Conservation (phyloP, 345 rosid genomes). For the Brassica rapa region DNA sequence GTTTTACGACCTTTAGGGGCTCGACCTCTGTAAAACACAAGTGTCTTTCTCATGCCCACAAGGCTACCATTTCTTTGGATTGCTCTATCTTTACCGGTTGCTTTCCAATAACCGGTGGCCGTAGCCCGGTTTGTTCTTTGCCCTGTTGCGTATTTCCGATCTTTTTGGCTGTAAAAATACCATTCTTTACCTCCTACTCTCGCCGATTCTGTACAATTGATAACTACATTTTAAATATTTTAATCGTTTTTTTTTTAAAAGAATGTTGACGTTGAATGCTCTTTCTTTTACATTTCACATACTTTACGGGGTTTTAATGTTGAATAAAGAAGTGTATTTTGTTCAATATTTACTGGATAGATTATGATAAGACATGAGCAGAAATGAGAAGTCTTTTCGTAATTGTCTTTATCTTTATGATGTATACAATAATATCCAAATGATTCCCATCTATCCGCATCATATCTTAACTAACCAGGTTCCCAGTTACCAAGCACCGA, state of each 20-base stretch:
- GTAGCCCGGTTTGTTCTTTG: constrained; percentile 61
- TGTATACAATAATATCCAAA: constrained; percentile 25
- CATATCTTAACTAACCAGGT: constrained; percentile 29
- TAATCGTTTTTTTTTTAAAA: background rate
- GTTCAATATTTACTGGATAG: background rate
- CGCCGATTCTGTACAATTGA: constrained; percentile 32
- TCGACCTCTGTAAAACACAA: constrained; percentile 53
- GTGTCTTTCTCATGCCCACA: constrained; percentile 53
- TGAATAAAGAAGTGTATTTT: background rate
- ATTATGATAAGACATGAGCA: background rate
- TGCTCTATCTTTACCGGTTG: constrained; percentile 57
- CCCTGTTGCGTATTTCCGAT: constrained; percentile 55
- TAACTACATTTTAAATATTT: background rate
- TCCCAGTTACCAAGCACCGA: constrained; percentile 25
- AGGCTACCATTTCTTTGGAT: constrained; percentile 30
- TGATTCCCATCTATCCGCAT: constrained; percentile 6
- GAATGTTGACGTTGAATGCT: background rate
- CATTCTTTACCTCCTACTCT: constrained; percentile 49
- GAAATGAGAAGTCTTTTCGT: constrained; percentile 1
- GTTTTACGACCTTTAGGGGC: constrained; percentile 62
- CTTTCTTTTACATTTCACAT: background rate
- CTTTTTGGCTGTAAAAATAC: constrained; percentile 57
- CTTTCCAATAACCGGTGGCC: constrained; percentile 60
- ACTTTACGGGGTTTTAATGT: background rate
- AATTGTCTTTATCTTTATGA: constrained; percentile 29